Evolutionary conservation across 768 basidiomycete genomes (phyloP).

Genomic region (Porphyrellus cyaneotinctus): DNA sequence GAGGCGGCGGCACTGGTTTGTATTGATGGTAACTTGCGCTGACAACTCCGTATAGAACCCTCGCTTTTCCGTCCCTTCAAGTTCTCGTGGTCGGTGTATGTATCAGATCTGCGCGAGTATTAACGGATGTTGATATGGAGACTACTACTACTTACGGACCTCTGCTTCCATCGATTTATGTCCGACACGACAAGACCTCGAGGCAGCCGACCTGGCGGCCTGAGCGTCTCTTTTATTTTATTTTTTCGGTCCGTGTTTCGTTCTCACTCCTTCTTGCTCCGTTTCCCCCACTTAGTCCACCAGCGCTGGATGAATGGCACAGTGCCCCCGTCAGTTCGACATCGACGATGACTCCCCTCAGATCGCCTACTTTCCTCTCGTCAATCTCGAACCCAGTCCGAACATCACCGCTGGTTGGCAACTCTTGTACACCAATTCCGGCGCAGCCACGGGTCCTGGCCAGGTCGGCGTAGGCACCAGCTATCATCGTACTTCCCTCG

Average conservation of each 20-base stretch:
- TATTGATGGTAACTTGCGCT: conserved; percentile 22
- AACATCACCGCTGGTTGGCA: conserved; percentile 63
- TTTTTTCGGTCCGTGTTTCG: not conserved
- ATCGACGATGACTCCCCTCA: conserved; percentile 68
- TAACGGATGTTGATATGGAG: conserved; percentile 21
- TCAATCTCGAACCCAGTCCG: conserved; percentile 48
- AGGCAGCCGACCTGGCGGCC: conserved; percentile 24
- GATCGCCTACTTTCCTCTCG: conserved; percentile 56
- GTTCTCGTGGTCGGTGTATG: too few species aligned
- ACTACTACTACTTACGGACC: conserved; percentile 1
- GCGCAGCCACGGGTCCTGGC: conserved; percentile 41
- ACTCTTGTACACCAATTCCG: conserved; percentile 52
- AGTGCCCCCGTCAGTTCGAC: conserved; percentile 33
- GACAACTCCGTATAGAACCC: not conserved
- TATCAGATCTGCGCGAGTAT: conserved; percentile 4
- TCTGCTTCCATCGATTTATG: conserved; percentile 12
- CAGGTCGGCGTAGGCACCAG: conserved; percentile 52
- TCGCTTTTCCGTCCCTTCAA: too few species aligned
- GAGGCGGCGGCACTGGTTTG: conserved; percentile 24
- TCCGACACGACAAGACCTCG: conserved; percentile 29
- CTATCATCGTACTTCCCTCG: conserved; percentile 55
- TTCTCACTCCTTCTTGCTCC: conserved; percentile 12
- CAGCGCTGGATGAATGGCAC: conserved; percentile 34
- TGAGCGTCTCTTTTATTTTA: conserved; percentile 18
- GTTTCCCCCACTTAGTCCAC: not conserved